Conservation (phyloP, 805 yeast species). For the Candida parachauliodes region DNA sequence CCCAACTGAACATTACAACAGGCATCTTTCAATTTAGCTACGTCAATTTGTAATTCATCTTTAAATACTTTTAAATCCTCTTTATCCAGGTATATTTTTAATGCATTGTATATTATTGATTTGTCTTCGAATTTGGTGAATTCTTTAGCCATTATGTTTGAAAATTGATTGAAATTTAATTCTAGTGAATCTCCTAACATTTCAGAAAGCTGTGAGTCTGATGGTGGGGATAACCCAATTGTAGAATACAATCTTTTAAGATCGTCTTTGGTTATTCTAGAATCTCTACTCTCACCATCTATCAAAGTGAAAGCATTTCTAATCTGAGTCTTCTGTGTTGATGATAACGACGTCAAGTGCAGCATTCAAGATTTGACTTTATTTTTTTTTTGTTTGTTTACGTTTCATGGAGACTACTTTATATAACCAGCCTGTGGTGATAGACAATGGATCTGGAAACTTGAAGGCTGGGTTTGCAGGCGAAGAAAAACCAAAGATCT, state of each 20-base stretch:
- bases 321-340: slow-evolving; percentile 61
- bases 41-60: slow-evolving; percentile 43
- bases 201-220: slow-evolving; percentile 37
- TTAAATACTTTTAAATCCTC: slow-evolving; percentile 10
- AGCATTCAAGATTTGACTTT: slow-evolving; percentile 2
- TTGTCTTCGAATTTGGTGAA: slow-evolving; percentile 48
- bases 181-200: slow-evolving; percentile 45
- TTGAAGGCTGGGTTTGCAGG: slow-evolving; percentile 93
- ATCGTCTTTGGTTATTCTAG: slow-evolving; percentile 53
- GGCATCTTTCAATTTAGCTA: slow-evolving; percentile 46
- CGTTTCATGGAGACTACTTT: slow-evolving; percentile 15
- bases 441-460: slow-evolving; percentile 71
- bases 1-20: slow-evolving; percentile 45
- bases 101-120: slow-evolving; percentile 55
- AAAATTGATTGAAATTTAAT: slow-evolving; percentile 62
- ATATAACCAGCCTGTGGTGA: slow-evolving; percentile 45
- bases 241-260: slow-evolving; percentile 50
- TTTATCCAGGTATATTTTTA: slow-evolving; percentile 45
- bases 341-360: slow-evolving; percentile 42
- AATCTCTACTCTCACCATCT: slow-evolving; percentile 76
- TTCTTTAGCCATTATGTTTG: slow-evolving; percentile 57
- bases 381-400: slow-evolving; percentile 4
- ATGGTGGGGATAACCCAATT: slow-evolving; percentile 46
- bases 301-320: slow-evolving; percentile 75
- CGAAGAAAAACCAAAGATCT: slow-evolving; percentile 71